These are phyloP conservation scores for Amphicarpaea edgeworthii DNA, from an alignment of 306 rosid species.

Conservation along the genomic window DNA sequence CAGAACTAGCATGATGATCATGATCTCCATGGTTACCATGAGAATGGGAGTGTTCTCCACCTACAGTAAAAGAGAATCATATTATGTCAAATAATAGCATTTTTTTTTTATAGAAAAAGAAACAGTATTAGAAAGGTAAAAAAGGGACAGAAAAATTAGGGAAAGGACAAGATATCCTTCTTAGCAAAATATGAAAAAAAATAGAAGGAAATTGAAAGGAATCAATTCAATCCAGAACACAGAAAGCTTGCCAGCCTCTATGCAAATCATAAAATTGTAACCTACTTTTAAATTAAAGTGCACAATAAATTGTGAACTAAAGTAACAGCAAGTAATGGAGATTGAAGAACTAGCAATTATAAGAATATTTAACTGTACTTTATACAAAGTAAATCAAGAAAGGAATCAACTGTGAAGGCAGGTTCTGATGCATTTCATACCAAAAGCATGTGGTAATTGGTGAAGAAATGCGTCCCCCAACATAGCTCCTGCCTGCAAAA, in stretches of 20 bases:
- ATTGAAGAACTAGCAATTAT: conserved; percentile 28
- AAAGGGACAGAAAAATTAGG: conserved; percentile 7
- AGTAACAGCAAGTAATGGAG: conserved; percentile 26
- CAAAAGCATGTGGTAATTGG: conserved; percentile 98
- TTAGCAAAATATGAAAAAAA: neutral
- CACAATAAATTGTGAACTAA: conserved; percentile 1
- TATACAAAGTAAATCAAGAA: conserved; percentile 18
- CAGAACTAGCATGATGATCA: conserved; percentile 58
- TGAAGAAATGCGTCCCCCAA: conserved; percentile 98
- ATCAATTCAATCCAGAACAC: conserved; percentile 17
- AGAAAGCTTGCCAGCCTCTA: conserved; percentile 18
- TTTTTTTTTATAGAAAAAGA: neutral
- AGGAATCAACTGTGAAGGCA: conserved; percentile 28
- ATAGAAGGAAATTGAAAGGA: neutral
- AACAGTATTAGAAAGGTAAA: conserved; percentile 10
- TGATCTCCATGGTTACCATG: conserved; percentile 65
- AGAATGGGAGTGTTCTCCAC: conserved; percentile 73
- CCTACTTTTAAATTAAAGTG: conserved; percentile 26
- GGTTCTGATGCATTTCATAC: conserved; percentile 55
- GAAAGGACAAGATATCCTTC: conserved; percentile 17
- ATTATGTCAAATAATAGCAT: conserved; percentile 9
- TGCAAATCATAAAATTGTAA: neutral
- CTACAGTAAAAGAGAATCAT: conserved; percentile 54
- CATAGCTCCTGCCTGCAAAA: conserved; percentile 97
- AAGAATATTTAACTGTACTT: neutral